A percentile compares a stretch with the other conserved stretches of the same genome.
These are phyloP conservation scores for Lachnellula suecica DNA, from an alignment of 2,329 filamentous ascomycete species.

Conservation along the genomic window DNA sequence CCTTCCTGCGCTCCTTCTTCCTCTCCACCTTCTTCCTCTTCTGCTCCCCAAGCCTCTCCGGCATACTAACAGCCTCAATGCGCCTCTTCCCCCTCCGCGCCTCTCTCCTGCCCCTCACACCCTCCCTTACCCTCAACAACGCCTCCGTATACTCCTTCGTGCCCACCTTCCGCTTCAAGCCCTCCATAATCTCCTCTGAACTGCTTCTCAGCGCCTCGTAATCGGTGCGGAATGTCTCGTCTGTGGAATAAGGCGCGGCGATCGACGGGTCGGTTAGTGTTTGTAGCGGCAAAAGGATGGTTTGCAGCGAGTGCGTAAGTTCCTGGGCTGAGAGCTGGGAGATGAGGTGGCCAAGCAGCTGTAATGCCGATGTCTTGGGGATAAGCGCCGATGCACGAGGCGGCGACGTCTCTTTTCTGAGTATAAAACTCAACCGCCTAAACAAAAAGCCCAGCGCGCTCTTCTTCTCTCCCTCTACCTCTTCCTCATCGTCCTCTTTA, in stretches of 20 bases:
- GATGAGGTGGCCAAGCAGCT: constrained; percentile 69
- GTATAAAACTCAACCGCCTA: constrained; percentile 72
- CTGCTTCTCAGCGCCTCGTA: constrained; percentile 72
- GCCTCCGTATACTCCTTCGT: constrained; percentile 75
- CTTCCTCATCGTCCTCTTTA: constrained; percentile 41
- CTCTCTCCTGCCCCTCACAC: constrained; percentile 70
- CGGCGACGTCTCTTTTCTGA: constrained; percentile 72
- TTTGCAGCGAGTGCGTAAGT: constrained; percentile 62
- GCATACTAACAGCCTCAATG: constrained; percentile 81
- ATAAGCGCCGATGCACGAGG: constrained; percentile 61
- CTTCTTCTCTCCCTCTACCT: constrained; percentile 42
- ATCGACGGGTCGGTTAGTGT: constrained; percentile 82
- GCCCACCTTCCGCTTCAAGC: constrained; percentile 82
- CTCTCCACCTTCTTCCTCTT: constrained; percentile 84
- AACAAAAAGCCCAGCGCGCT: constrained; percentile 73
- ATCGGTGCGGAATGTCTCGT: constrained; percentile 65
- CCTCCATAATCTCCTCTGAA: constrained; percentile 75
- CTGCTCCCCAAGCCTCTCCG: constrained; percentile 73
- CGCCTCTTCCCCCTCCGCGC: constrained; percentile 80
- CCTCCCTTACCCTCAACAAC: constrained; percentile 70
- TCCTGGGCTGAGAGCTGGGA: constrained; percentile 57
- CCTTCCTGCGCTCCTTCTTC: constrained; percentile 81
- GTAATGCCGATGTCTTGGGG: constrained; percentile 74
- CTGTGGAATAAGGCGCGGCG: constrained; percentile 67
- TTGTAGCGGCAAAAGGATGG: constrained; percentile 68